Base-by-base conservation (phyloP, 2,329 filamentous ascomycete genomes). In the Penicillium expansum region DNA sequence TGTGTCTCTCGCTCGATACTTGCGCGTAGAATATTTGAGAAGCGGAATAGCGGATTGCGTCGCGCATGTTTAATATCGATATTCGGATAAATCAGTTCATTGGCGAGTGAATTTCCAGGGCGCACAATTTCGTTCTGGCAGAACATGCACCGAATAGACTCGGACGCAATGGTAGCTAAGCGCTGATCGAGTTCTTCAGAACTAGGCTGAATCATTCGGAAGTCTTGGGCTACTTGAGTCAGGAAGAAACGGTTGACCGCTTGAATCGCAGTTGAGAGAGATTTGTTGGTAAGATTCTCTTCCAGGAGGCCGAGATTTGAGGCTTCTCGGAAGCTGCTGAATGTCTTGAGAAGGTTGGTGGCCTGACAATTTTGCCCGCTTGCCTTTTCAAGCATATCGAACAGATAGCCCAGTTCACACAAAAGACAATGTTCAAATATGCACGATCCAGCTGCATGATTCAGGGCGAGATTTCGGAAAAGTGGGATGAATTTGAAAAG, bases 371-470 rank as follows among this genome's bases (percentile, higher is more conserved):
- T 96, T 55, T 92, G 89, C 0, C 92, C 93, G 61, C 89, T 89
- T 2, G 94, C 94, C 72, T 97, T 99, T 67, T 97, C 90, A 24
- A 99, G 82, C 94, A 99, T 99, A 70, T 99, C 95, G 66, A 96
- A 95, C 10, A 99, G 79, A 71, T 94, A 99, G 1, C 94, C 94
- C 63, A 99, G 81, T 74, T 99, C 94, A 74, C 94, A 99, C 1
- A 99, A 78, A 41, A 99, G 79, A 73, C 94, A 99, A 32, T 86
- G 83, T 54, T 96, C 92, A 64, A 85, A 86, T 2, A 92, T 80
- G 70, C 94, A 99, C 14, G 88, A 84, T 9, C 90, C 91, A 0
- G 94, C 91, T 1, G 92, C 89, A 72, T 99, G 94, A 57, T 92
- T 87, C 1, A 99, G 81, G 10, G 94, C 90, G 50, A 95, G 76